Evolutionary conservation across 805 yeast genomes (phyloP).

Genomic region (Ogataea pilisensis): DNA sequence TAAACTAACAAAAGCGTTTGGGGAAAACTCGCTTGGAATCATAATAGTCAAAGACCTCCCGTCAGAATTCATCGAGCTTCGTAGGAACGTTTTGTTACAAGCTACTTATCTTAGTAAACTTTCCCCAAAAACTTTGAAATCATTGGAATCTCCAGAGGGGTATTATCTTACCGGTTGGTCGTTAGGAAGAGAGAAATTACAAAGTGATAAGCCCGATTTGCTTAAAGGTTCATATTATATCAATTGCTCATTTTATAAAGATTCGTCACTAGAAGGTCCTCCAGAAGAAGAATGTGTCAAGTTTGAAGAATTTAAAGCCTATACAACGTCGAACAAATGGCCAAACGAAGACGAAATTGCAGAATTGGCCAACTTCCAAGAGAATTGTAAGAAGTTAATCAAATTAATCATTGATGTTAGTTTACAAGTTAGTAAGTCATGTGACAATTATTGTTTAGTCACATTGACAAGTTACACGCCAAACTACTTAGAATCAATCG

Average conservation of each 20-base stretch:
- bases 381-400: constrained; percentile 36
- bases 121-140: constrained; percentile 30
- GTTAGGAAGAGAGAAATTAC: constrained; percentile 48
- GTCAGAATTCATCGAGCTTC: constrained; percentile 31
- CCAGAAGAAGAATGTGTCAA: constrained; percentile 28
- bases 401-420: constrained; percentile 46
- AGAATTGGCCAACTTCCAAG: constrained; percentile 32
- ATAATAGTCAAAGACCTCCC: constrained; percentile 45
- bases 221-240: constrained; percentile 56
- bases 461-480: constrained; percentile 28
- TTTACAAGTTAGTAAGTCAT: constrained; percentile 45
- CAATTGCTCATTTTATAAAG: constrained; percentile 52
- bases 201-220: constrained; percentile 41
- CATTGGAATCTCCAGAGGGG: constrained; percentile 45
- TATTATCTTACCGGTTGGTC: constrained; percentile 61
- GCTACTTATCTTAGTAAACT: constrained; percentile 41
- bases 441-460: constrained; percentile 41
- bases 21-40: constrained; percentile 52
- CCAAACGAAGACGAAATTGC: constrained; percentile 33
- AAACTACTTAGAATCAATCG: constrained; percentile 41
- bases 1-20: constrained; percentile 44
- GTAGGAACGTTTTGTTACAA: constrained; percentile 39
- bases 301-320: constrained; percentile 37
- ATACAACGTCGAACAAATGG: constrained; percentile 51
- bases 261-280: constrained; percentile 44